These are phyloP conservation scores for Eucalyptus brandiana DNA, from an alignment of 345 rosid genomes.

Conservation along the genomic window DNA sequence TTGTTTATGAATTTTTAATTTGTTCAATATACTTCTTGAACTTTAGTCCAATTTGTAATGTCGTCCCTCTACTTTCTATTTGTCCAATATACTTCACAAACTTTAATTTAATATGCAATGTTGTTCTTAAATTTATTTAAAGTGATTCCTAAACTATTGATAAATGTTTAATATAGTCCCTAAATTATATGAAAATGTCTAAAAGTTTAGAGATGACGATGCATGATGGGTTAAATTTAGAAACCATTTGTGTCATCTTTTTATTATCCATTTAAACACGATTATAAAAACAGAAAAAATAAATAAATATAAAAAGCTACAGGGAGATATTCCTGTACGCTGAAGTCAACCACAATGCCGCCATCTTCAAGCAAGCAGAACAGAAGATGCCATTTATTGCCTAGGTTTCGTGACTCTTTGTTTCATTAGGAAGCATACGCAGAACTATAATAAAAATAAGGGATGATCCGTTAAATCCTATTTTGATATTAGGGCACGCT, in stretches of 20 bases:
- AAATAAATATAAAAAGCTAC: background rate
- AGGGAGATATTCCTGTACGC: background rate
- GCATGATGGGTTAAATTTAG: background rate
- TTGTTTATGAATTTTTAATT: accelerated
- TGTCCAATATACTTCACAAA: background rate
- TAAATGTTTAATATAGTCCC: background rate
- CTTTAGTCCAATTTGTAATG: background rate
- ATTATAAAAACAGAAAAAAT: background rate
- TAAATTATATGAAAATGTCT: background rate
- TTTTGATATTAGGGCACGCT: background rate
- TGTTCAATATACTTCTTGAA: accelerated
- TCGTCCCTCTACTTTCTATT: background rate
- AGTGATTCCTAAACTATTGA: accelerated
- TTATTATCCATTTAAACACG: background rate
- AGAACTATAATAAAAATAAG: background rate
- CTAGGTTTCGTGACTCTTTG: background rate
- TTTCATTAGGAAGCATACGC: background rate
- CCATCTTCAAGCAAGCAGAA: background rate
- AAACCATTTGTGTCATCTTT: background rate
- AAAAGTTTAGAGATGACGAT: accelerated
- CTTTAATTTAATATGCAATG: too few species aligned
- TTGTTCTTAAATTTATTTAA: too few species aligned
- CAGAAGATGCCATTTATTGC: background rate
- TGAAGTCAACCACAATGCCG: background rate
- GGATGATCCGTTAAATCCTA: background rate